Evolutionary conservation across 805 yeast species (phyloP).

Genomic region (Sungouiozyma intestinalis): DNA sequence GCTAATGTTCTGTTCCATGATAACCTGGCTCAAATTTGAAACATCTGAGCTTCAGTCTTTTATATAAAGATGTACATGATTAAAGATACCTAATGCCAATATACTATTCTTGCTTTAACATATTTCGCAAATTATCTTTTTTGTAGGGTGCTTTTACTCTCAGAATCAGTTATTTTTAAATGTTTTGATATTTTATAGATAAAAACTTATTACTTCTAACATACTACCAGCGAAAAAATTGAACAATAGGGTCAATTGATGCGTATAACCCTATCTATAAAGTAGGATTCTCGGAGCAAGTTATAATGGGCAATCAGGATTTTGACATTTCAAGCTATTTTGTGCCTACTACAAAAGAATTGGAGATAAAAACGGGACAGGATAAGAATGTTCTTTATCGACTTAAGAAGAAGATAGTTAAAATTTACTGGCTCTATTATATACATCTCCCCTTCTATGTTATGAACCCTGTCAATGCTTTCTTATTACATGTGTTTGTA

Average conservation of each 20-base stretch:
- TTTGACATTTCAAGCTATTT: constrained; percentile 2
- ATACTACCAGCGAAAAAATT: background rate
- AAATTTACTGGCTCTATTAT: constrained; percentile 35
- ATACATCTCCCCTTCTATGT: constrained; percentile 36
- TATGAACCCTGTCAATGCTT: constrained; percentile 35
- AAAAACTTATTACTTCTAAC: background rate
- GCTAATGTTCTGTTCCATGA: background rate
- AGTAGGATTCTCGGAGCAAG: background rate
- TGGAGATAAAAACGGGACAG: constrained; percentile 7
- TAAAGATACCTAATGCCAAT: too few species aligned
- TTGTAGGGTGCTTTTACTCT: too few species aligned
- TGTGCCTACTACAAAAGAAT: constrained; percentile 9
- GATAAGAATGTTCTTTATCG: constrained; percentile 6
- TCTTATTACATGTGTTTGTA: constrained; percentile 31
- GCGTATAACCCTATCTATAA: background rate
- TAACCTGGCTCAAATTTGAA: too few species aligned
- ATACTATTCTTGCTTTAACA: too few species aligned
- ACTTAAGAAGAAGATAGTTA: constrained; percentile 17
- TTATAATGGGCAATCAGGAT: background rate
- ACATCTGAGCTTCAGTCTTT: too few species aligned
- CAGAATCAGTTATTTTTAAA: too few species aligned
- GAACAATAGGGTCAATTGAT: background rate
- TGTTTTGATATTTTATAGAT: too few species aligned
- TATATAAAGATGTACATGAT: too few species aligned
- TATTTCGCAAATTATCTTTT: too few species aligned